These are phyloP conservation scores for Kazachstania psychrophila DNA, from an alignment of 805 yeast genomes.

Conservation along the genomic window DNA sequence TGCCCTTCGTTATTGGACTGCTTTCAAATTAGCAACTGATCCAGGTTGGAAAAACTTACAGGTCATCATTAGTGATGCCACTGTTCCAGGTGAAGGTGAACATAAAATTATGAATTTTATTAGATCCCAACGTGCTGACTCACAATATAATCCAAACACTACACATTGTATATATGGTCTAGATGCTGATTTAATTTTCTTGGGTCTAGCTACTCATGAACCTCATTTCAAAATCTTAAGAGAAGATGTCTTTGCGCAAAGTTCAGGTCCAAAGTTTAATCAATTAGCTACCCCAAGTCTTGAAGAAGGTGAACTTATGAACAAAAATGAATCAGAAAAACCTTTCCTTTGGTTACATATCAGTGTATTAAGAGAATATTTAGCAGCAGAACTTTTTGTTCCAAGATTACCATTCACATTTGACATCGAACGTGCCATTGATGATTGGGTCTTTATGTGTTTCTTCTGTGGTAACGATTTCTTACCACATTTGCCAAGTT, in stretches of 20 bases:
- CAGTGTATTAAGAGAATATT: slow-evolving; percentile 76
- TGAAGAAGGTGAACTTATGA: slow-evolving; percentile 38
- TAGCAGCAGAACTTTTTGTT: slow-evolving; percentile 68
- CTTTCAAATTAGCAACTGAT: slow-evolving; percentile 76
- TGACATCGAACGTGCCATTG: slow-evolving; percentile 91
- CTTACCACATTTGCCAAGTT: slow-evolving; percentile 88
- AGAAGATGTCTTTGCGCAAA: slow-evolving; percentile 91
- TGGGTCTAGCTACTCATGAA: slow-evolving; percentile 95
- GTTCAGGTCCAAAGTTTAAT: slow-evolving; percentile 21
- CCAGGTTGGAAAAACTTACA: slow-evolving; percentile 91
- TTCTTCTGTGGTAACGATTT: slow-evolving; percentile 98
- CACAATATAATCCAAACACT: slow-evolving; percentile 84
- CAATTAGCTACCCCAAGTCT: slow-evolving; percentile 42
- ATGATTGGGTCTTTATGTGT: slow-evolving; percentile 98
- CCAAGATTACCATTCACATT: slow-evolving; percentile 63
- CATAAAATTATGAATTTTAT: slow-evolving; percentile 96
- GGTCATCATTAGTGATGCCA: slow-evolving; percentile 87
- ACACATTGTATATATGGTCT: slow-evolving; percentile 94
- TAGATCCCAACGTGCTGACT: slow-evolving; percentile 79
- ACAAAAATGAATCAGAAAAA: slow-evolving; percentile 39
- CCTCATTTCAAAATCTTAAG: slow-evolving; percentile 90
- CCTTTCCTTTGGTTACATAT: slow-evolving; percentile 94
- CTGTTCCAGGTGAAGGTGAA: slow-evolving; percentile 99
- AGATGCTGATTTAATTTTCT: slow-evolving; percentile 94
- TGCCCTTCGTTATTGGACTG: slow-evolving; percentile 83